Evolutionary conservation across 352 stramenopile species (phyloP).

Genomic region (Globisporangium spinosum): DNA sequence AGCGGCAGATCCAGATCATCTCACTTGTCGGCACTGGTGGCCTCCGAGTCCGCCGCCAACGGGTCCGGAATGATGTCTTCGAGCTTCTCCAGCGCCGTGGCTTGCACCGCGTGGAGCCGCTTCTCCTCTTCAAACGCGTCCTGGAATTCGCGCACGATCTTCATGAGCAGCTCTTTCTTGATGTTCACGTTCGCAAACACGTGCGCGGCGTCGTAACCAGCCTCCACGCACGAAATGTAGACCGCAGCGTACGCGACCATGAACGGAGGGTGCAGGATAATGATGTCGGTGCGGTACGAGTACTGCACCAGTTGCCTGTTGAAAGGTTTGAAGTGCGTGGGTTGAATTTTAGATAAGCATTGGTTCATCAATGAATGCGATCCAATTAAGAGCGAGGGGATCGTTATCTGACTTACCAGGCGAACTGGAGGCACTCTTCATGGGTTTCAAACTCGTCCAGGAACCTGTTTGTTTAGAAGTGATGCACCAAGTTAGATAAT

Average conservation of each 20-base stretch:
- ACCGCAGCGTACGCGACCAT: constrained; percentile 84
- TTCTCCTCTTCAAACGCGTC: constrained; percentile 76
- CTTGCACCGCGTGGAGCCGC: constrained; percentile 58
- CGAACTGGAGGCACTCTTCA: constrained; percentile 81
- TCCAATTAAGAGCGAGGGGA: neutral
- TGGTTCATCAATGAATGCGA: neutral
- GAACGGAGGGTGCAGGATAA: constrained; percentile 80
- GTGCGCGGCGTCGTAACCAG: constrained; percentile 69
- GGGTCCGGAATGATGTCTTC: constrained; percentile 79
- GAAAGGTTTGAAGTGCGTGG: neutral
- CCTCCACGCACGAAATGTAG: constrained; percentile 76
- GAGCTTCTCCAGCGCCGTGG: constrained; percentile 61
- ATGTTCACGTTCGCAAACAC: constrained; percentile 81
- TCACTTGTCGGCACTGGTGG: constrained; percentile 24
- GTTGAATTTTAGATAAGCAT: neutral
- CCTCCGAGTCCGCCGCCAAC: constrained; percentile 24
- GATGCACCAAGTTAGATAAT: neutral
- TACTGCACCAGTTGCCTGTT: constrained; percentile 83
- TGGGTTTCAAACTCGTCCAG: constrained; percentile 84
- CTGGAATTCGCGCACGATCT: constrained; percentile 76
- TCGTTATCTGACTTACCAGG: constrained; percentile 40
- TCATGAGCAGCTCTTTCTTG: constrained; percentile 77
- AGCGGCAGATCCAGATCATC: neutral
- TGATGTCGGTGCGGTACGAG: constrained; percentile 86
- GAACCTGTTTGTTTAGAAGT: constrained; percentile 34